Evolutionary conservation across 768 basidiomycete genomes (phyloP).

Genomic region (Mycena albidolilacea): DNA sequence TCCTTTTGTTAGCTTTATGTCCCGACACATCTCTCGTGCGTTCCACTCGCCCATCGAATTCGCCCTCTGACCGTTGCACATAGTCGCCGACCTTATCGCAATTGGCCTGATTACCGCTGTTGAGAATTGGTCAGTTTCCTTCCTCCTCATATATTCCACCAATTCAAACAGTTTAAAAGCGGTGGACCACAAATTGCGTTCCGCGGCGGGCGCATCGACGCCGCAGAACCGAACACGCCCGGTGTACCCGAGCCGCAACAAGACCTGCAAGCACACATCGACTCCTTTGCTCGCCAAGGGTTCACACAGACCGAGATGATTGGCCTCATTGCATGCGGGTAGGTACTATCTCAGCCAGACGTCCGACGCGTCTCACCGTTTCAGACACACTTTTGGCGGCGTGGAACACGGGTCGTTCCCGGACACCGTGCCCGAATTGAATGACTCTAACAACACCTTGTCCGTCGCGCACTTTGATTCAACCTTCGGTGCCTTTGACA

Average conservation of each 20-base stretch:
- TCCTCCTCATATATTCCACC: neutral
- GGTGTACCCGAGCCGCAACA: slow-evolving; percentile 5
- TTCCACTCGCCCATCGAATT: neutral
- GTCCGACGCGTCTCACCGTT: neutral
- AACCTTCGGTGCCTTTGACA: slow-evolving; percentile 14
- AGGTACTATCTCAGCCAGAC: neutral
- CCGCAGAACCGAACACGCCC: neutral
- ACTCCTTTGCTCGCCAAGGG: neutral
- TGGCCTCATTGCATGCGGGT: slow-evolving; percentile 26
- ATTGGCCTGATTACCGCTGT: neutral
- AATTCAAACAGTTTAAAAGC: neutral
- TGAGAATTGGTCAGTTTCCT: neutral
- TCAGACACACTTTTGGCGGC: slow-evolving; percentile 12
- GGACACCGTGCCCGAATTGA: neutral
- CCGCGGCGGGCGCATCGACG: slow-evolving; percentile 16
- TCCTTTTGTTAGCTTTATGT: neutral
- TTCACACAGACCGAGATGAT: slow-evolving; percentile 4
- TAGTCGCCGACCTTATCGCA: slow-evolving; percentile 4
- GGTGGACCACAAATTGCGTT: neutral
- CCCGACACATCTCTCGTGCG: slow-evolving; percentile 8
- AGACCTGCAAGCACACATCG: neutral
- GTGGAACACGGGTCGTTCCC: slow-evolving; percentile 11
- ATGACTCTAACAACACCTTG: slow-evolving; percentile 5
- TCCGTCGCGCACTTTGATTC: slow-evolving; percentile 18
- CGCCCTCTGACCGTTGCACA: too few species aligned